A percentile compares a stretch with the other conserved stretches of the same genome.
phyloP scores from a whole-genome alignment of 2,329 filamentous ascomycete genomes.

The Alternaria conjuncta region DNA sequence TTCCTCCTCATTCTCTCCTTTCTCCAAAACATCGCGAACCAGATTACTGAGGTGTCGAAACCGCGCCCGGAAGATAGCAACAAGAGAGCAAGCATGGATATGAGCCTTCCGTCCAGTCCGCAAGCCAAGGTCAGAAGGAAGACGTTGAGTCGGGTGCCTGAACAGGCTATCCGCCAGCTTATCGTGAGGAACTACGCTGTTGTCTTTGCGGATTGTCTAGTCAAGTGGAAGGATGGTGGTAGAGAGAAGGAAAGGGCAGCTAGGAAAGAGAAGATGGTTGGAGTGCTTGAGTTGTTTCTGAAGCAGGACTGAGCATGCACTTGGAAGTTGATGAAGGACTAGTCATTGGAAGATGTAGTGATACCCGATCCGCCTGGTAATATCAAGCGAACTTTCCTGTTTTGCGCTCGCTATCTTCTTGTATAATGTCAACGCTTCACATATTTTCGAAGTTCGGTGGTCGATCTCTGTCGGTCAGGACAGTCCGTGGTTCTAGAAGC shows the following conservation, averaged over 20 bases:
- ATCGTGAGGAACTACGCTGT: conserved; percentile 69
- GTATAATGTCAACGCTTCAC: not conserved
- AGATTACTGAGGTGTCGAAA: conserved; percentile 52
- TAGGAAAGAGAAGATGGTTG: conserved; percentile 68
- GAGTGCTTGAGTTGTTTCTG: conserved; percentile 75
- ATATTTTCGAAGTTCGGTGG: not conserved
- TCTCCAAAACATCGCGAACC: conserved; percentile 65
- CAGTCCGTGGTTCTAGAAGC: conserved; percentile 5
- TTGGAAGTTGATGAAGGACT: not conserved
- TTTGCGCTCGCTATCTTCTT: not conserved
- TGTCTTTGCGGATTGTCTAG: conserved; percentile 69
- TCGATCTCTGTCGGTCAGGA: conserved; percentile 1
- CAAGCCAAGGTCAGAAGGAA: conserved; percentile 47
- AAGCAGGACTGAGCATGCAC: conserved; percentile 6
- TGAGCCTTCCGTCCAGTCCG: conserved; percentile 35
- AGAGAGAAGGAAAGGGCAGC: conserved; percentile 66
- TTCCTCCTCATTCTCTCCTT: conserved; percentile 88
- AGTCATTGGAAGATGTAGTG: not conserved
- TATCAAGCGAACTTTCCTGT: not conserved
- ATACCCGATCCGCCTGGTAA: not conserved
- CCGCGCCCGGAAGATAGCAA: conserved; percentile 23
- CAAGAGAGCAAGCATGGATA: conserved; percentile 35
- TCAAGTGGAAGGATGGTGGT: conserved; percentile 55
- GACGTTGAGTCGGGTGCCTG: conserved; percentile 54
- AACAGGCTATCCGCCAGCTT: conserved; percentile 62